These are phyloP conservation scores for Kalanchoe fedtschenkoi DNA, from an alignment of 164 flowering plant species.

Conservation along the genomic window DNA sequence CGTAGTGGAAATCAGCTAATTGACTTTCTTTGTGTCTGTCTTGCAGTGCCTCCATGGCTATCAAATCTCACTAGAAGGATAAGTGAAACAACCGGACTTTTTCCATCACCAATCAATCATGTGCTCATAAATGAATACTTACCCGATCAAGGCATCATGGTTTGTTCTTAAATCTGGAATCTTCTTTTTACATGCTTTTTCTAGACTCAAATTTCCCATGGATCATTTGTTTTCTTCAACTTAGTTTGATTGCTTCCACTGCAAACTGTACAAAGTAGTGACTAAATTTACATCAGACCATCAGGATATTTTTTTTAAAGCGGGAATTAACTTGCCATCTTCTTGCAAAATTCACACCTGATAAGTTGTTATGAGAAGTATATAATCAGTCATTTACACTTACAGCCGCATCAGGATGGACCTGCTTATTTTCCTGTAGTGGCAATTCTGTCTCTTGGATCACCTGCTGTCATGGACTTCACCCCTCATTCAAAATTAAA, in stretches of 20 bases:
- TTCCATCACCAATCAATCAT: constrained; percentile 78
- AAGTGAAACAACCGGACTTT: constrained; percentile 45
- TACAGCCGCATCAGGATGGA: constrained; percentile 95
- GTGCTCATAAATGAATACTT: constrained; percentile 94
- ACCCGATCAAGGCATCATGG: constrained; percentile 95
- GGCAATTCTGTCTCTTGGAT: constrained; percentile 80
- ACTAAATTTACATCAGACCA: neutral
- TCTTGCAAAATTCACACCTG: neutral
- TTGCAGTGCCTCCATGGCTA: constrained; percentile 85
- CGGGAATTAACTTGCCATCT: no score
- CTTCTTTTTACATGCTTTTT: neutral
- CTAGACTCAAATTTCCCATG: neutral
- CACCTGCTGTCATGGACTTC: constrained; percentile 85
- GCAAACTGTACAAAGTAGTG: neutral
- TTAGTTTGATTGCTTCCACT: no score
- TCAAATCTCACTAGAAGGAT: constrained; percentile 49
- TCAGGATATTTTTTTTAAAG: no score
- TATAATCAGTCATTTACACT: neutral
- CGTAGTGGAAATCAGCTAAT: neutral
- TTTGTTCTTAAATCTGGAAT: constrained; percentile 11
- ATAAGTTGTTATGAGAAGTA: no score
- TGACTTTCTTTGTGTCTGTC: neutral
- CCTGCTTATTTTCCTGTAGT: constrained; percentile 91
- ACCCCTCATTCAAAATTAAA: constrained; percentile 57
- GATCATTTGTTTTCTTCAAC: neutral